A percentile compares a stretch with the other conserved stretches of the same genome.
These are phyloP conservation scores for Saccharomycodes ludwigii DNA, from an alignment of 805 yeast species.

Conservation along the genomic window DNA sequence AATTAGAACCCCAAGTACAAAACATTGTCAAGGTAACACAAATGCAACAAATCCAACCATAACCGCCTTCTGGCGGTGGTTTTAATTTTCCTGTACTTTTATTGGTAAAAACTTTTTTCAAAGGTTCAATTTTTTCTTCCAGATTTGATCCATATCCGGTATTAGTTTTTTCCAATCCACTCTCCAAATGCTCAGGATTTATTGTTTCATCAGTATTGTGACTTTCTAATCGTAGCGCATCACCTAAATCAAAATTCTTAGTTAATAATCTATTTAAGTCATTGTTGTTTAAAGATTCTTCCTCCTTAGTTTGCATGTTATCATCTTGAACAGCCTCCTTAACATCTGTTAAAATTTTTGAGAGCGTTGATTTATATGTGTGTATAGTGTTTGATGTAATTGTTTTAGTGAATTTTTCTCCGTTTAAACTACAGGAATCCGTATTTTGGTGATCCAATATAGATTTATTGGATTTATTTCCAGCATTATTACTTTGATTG, in stretches of 20 bases:
- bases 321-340: slow-evolving; percentile 16
- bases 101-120: slow-evolving; percentile 25
- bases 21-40: slow-evolving; percentile 40
- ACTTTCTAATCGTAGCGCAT: slow-evolving; percentile 17
- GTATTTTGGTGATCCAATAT: no score
- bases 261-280: slow-evolving; percentile 13
- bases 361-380: slow-evolving; percentile 4
- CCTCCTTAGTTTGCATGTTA: slow-evolving; percentile 11
- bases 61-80: slow-evolving; percentile 51
- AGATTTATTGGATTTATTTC: no score
- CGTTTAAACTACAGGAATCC: no score
- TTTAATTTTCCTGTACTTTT: slow-evolving; percentile 23
- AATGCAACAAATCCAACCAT: slow-evolving; percentile 52
- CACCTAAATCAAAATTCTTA: slow-evolving; percentile 18
- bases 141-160: not conserved
- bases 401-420: no score
- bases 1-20: slow-evolving; percentile 63
- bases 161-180: not conserved
- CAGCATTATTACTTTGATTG: no score
- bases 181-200: not conserved
- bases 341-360: slow-evolving; percentile 11
- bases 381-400: not conserved
- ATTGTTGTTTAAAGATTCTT: not conserved
- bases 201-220: not conserved
- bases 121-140: slow-evolving; percentile 7